Evolutionary conservation across 2,329 filamentous ascomycete species (phyloP), one percentile per base, ranked within the genome.

Genomic region (Elsinoe arachidis): DNA sequence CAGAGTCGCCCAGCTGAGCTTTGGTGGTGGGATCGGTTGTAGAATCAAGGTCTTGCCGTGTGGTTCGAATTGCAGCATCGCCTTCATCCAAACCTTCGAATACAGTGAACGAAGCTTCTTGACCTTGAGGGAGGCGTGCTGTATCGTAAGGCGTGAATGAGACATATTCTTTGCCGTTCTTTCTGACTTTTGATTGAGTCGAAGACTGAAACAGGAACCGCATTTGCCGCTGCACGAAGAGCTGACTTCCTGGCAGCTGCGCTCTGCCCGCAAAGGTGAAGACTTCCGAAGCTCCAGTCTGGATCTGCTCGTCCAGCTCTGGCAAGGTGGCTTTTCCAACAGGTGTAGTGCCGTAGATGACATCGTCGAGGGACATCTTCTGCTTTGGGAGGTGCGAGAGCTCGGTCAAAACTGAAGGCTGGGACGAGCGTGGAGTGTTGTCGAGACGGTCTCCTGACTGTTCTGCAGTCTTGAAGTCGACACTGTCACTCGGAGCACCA

Each of bases 341-440:
- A 2, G 26, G 15, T 11, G 65, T 69, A 2, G 59, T 55, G 30
- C 66, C 67, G 52, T 67, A 73, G 62, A 74, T 73, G 2, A 73
- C 23, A 4, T 64, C 56, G 43, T 73, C 67, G 2, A 72, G 55
- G 1, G 67, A 57, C 11, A 67, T 19, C 12, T 58, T 62, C 0
- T 53, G 30, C 11, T 64, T 60, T 7, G 59, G 60, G 9, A 70
- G 56, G 37, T 60, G 19, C 56, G 51, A 10, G 33, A 7, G 19
- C 26, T 15, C 23, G 21, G 9, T 30, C 14, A 30, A n/a, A 11
- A 23, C 21, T 30, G 6, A 9, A 30, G 4, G n/a, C 19, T 12
- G 10, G 12, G 17, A 2, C 41, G 41, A n/a, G 3, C 21, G 54
- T 15, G 5, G 41, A 26, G 37, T 39, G 37, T 4, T 39, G 17